Evolutionary conservation across 208 protist species (phyloP).

Genomic region (Acanthamoeba triangularis): DNA sequence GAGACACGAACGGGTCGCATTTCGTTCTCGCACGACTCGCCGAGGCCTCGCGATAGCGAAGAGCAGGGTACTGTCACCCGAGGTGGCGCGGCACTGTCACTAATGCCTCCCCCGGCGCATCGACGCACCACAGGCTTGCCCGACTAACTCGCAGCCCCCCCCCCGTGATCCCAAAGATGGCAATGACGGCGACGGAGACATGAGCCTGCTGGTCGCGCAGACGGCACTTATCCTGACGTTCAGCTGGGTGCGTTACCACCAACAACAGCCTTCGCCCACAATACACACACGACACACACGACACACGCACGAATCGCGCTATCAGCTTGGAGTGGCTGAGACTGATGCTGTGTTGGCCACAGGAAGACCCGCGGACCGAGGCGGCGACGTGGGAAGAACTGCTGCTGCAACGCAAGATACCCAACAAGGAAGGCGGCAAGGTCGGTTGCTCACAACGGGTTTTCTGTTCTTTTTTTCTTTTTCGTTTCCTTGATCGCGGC

Average conservation of each 20-base stretch:
- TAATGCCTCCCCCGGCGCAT: too few species aligned
- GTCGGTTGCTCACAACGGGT: background rate
- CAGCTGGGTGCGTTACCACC: background rate
- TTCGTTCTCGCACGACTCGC: too few species aligned
- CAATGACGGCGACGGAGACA: background rate
- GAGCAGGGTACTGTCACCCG: too few species aligned
- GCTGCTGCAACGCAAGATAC: slow-evolving; percentile 21
- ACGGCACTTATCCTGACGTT: slow-evolving; percentile 44
- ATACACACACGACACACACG: background rate
- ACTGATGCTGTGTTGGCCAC: background rate
- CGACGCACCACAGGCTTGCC: too few species aligned
- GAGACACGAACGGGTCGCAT: too few species aligned
- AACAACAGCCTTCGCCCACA: too few species aligned
- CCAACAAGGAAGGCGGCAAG: slow-evolving; percentile 1
- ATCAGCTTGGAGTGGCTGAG: too few species aligned
- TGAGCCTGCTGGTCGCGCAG: slow-evolving; percentile 40
- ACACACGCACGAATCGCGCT: background rate
- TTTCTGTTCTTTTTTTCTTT: background rate
- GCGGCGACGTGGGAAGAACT: slow-evolving; percentile 35
- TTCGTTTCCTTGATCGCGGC: too few species aligned
- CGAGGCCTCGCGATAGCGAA: too few species aligned
- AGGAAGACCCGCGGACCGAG: slow-evolving; percentile 43
- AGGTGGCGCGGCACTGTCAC: too few species aligned
- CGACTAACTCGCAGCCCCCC: too few species aligned
- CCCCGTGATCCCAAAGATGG: too few species aligned